Percentiles rank a stretch among this genome's conserved stretches.
These are phyloP conservation scores for Schizonepeta tenuifolia DNA, from an alignment of 257 asterid species.

Conservation along the genomic window DNA sequence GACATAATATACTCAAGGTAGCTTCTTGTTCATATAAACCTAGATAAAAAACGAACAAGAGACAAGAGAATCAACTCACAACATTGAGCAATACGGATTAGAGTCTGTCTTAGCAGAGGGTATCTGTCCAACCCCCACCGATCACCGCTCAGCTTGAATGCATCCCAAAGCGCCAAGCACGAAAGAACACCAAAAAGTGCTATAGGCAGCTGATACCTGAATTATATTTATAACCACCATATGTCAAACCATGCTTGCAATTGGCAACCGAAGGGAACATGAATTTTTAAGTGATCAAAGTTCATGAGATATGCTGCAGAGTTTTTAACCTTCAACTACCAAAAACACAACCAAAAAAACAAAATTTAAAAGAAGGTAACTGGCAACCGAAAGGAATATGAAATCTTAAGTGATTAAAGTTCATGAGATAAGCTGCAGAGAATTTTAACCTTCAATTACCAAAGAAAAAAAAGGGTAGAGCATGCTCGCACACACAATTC, in stretches of 20 bases:
- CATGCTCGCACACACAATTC: background rate
- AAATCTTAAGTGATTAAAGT: background rate
- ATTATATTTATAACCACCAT: slow-evolving; percentile 18
- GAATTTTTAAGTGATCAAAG: background rate
- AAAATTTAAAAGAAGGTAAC: background rate
- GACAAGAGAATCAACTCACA: slow-evolving; percentile 58
- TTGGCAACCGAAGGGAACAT: slow-evolving; percentile 1
- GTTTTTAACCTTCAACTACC: slow-evolving; percentile 22
- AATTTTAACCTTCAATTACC: no score
- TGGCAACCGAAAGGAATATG: background rate
- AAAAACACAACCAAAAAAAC: background rate
- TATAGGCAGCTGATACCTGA: slow-evolving; percentile 84
- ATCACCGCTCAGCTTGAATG: slow-evolving; percentile 57
- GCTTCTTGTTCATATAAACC: background rate
- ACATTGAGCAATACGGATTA: slow-evolving; percentile 69
- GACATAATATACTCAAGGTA: background rate
- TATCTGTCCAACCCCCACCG: slow-evolving; percentile 61
- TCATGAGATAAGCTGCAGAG: slow-evolving; percentile 11
- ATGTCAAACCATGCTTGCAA: slow-evolving; percentile 17
- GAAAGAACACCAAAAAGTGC: slow-evolving; percentile 77
- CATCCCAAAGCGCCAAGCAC: slow-evolving; percentile 88
- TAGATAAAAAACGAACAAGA: background rate
- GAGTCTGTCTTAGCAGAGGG: slow-evolving; percentile 52
- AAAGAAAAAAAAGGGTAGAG: background rate
- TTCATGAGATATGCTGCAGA: slow-evolving; percentile 8